Percentiles rank a stretch among this genome's conserved stretches.
These are phyloP conservation scores for Aureobasidium uvarum DNA, from an alignment of 2,329 filamentous ascomycete genomes.

Conservation along the genomic window DNA sequence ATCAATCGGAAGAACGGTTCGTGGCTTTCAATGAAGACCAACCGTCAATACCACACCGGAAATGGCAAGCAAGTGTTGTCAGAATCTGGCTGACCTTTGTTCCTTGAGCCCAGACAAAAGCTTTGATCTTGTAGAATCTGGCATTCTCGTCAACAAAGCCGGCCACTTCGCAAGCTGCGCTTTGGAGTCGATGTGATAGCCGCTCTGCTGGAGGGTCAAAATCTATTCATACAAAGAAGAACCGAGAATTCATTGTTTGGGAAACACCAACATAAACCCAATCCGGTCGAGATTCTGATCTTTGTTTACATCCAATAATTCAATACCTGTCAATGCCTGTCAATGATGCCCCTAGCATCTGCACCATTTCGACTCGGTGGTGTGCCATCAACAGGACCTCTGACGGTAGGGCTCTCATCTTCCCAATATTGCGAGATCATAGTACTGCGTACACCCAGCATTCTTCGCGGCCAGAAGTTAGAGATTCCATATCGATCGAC, in stretches of 20 bases:
- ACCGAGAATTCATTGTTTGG: not conserved
- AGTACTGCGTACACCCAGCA: not conserved
- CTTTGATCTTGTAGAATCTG: too few relatives aligned
- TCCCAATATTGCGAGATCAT: not conserved
- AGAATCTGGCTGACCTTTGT: not conserved
- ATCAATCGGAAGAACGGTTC: too few relatives aligned
- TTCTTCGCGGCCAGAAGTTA: not conserved
- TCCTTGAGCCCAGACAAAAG: not conserved
- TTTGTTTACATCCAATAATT: not conserved
- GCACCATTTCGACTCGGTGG: not conserved
- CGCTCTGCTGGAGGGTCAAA: too few relatives aligned
- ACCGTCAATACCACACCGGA: not conserved
- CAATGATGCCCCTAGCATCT: not conserved
- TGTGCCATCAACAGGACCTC: not conserved
- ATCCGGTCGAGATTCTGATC: not conserved
- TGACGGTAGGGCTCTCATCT: not conserved
- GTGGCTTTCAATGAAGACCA: too few relatives aligned
- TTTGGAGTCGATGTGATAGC: too few relatives aligned
- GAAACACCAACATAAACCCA: not conserved
- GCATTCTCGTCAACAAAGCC: not conserved
- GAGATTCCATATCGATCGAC: constrained; percentile 1
- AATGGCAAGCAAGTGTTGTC: not conserved
- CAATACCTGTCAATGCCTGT: not conserved
- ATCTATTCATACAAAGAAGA: not conserved
- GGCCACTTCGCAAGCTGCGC: too few relatives aligned